A percentile compares a stretch with the other conserved stretches of the same genome.
Conservation (phyloP, 768 basidiomycete genomes). For the Serendipita sp. region DNA sequence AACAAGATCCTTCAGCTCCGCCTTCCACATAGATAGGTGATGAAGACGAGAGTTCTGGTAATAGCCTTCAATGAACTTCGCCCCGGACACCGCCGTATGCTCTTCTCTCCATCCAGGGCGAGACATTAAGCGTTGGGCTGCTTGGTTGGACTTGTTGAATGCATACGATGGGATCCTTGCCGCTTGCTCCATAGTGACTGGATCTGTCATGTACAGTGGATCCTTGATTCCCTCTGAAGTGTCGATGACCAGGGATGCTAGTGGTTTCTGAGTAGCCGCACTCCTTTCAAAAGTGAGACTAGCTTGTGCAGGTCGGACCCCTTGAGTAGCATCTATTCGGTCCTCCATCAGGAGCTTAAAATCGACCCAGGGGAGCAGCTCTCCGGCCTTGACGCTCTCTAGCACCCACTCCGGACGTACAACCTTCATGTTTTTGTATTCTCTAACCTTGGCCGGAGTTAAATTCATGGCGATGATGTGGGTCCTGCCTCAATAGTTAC, state of each 20-base stretch:
- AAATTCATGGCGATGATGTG: conserved; percentile 86
- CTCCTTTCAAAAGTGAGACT: not conserved
- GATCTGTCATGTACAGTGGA: conserved; percentile 29
- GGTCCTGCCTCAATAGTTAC: conserved; percentile 33
- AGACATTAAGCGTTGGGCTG: conserved; percentile 66
- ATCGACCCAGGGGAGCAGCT: conserved; percentile 64
- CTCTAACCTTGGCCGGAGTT: conserved; percentile 75
- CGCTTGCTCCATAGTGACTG: conserved; percentile 27
- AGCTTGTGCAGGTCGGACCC: not conserved
- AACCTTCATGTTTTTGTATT: conserved; percentile 84
- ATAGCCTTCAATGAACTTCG: conserved; percentile 75
- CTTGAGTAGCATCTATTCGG: conserved; percentile 7
- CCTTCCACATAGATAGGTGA: conserved; percentile 82
- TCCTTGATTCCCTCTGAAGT: conserved; percentile 23
- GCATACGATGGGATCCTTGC: conserved; percentile 49
- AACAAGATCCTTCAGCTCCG: conserved; percentile 69
- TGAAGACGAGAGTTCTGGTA: conserved; percentile 79
- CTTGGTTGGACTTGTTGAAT: conserved; percentile 45
- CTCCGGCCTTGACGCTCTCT: conserved; percentile 52
- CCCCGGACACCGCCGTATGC: conserved; percentile 65
- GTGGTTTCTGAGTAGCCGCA: not conserved
- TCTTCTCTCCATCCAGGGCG: conserved; percentile 73
- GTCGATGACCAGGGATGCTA: conserved; percentile 21
- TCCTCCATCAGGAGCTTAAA: conserved; percentile 27
- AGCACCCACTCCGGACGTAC: conserved; percentile 79